These are phyloP conservation scores for Mesotaenium endlicherianum DNA, from an alignment of 139 green algal species.

Conservation along the genomic window DNA sequence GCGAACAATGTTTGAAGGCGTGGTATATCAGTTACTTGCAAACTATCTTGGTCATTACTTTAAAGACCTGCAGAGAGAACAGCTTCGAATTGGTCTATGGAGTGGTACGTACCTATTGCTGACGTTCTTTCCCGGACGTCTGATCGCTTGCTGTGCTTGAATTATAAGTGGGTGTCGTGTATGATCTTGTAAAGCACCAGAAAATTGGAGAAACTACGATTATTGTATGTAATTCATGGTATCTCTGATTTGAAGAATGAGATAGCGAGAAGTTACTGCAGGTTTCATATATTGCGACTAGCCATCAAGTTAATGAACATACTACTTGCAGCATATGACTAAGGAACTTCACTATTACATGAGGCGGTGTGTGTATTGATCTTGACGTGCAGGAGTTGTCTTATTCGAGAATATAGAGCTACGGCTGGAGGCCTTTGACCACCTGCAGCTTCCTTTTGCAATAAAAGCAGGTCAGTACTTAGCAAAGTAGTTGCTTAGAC, in stretches of 20 bases:
- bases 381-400: constrained; percentile 38
- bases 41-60: constrained; percentile 48
- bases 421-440: constrained; percentile 43
- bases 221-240: too few relatives aligned
- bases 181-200: too few relatives aligned
- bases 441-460: constrained; percentile 47
- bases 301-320: too few relatives aligned
- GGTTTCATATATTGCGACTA: too few relatives aligned
- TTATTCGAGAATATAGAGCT: constrained; percentile 49
- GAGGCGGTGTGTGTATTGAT: background rate
- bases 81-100: constrained; percentile 45
- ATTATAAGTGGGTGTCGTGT: constrained; percentile 5
- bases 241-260: too few relatives aligned
- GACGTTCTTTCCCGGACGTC: background rate
- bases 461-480: constrained; percentile 48
- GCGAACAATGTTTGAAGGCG: constrained; percentile 36
- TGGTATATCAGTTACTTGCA: constrained; percentile 39
- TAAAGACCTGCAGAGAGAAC: constrained; percentile 37
- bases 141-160: constrained; percentile 7
- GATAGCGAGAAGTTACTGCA: too few relatives aligned
- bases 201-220: too few relatives aligned
- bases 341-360: background rate
- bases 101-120: constrained; percentile 29
- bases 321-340: too few relatives aligned
- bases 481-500: too few relatives aligned